Base-by-base conservation (phyloP, 495 filamentous ascomycete species). In the Podospora didyma region DNA sequence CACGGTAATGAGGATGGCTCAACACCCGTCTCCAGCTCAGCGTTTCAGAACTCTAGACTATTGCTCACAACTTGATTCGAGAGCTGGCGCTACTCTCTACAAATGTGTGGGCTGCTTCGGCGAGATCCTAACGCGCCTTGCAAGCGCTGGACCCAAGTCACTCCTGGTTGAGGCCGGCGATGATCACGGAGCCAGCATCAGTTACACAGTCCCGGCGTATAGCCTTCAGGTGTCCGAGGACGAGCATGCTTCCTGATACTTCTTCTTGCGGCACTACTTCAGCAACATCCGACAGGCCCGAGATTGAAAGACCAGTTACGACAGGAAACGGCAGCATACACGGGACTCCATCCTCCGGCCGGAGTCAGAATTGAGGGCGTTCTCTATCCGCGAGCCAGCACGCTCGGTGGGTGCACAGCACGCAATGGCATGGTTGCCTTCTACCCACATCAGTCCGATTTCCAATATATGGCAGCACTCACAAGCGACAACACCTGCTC, bases 141-240 rank as follows among this genome's bases (percentile, higher is more conserved):
- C 83, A 7, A 69, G 81, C n/a, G 79, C 81, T 17, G 82, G 82
- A 2, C 75, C 82, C 66, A 82, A 73, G 51, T 78, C 78, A 0
- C 76, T 86, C 2, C 68, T 87, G 3, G 72, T 87, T 41, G 84
- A 87, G 51, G 79, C 84, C 14, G 84, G 84, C 28, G 73, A 76
- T 59, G 80, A 86, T 62, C 73, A 79, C 80, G 69, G 67, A 6
- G 11, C 31, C 16, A 63, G 47, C 45, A 65, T 41, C 72, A 67
- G 58, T 53, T 61, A 63, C 44, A 58, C 57, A 2, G 67, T 69
- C 2, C 67, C 65, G 2, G 63, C 56, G 1, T 69, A 61, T 53
- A 45, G 60, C 35, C 58, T 58, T 17, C 46, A 39, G 5, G 51
- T 54, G 14, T 61, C 60, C 17, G 64, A 75, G 31, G 69, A 73